Conservation (phyloP, 2,329 filamentous ascomycete species). For the Thelonectria discophora region DNA sequence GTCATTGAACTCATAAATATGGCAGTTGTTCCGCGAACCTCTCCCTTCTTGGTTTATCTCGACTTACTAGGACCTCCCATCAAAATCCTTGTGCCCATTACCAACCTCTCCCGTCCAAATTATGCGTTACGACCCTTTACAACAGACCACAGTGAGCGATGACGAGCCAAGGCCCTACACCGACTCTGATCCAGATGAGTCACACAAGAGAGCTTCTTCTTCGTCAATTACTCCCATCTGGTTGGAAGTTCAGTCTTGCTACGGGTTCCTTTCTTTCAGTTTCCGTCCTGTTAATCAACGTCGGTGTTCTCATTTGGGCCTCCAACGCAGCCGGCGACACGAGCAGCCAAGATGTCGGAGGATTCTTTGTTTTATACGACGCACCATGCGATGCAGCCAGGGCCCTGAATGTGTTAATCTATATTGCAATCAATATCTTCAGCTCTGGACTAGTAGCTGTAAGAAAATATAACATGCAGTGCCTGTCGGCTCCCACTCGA, state of each 20-base stretch:
- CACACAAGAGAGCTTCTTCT: not conserved
- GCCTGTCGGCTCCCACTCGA: not conserved
- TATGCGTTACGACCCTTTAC: not conserved
- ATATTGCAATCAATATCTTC: not conserved
- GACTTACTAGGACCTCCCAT: no score
- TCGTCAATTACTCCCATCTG: not conserved
- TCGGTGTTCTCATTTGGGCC: not conserved
- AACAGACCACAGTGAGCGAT: not conserved
- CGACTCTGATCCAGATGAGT: not conserved
- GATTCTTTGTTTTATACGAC: not conserved
- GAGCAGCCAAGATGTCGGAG: not conserved
- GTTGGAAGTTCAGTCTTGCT: not conserved
- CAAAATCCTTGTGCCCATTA: not conserved
- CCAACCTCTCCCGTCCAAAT: not conserved
- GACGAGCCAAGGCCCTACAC: not conserved
- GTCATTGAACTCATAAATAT: not conserved
- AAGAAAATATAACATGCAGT: constrained; percentile 11
- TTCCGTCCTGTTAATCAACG: not conserved
- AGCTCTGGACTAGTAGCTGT: not conserved
- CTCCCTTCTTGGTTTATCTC: no score
- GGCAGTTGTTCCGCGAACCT: no score
- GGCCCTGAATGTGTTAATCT: not conserved
- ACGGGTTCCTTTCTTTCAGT: not conserved
- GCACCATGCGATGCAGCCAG: not conserved
- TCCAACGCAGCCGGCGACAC: not conserved